Base-by-base conservation (phyloP, 192 early-diverging fungal genomes). In the Coemansia sp. region DNA sequence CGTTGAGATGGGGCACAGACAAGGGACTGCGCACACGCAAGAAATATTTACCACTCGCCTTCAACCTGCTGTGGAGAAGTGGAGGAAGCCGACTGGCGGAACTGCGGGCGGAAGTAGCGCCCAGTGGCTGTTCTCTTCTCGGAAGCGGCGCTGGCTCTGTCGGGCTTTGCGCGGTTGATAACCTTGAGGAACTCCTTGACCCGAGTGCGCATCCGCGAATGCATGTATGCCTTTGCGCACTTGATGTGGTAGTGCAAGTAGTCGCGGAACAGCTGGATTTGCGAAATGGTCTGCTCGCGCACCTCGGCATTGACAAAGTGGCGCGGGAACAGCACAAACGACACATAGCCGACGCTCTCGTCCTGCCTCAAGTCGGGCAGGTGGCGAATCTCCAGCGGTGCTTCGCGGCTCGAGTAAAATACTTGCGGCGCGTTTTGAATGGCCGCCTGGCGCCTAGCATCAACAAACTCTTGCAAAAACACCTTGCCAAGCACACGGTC, bases 191-290 rank as follows among this genome's bases (percentile, higher is more conserved):
- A 95, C 48, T 90, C 91, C 56, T 87, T 85, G 36, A 99, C 96
- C 32, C 96, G 86, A 40, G 90, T 85, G 41, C 96, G 78, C 93
- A 99, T 95, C 35, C 96, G 86, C 14, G 93, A 93, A 77, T 97
- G 93, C 93, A 99, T 93, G 64, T 97, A 99, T 0, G 96, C 92
- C 80, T 99, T 99, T 40, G 93, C 92, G 49, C 92, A 94, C 80
- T 99, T 99, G 79, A 99, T 96, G 62, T 99, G 96, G 77, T 96
- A 99, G 69, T 99, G 96, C 54, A 99, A 80, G 74, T 96, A 99
- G 78, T 99, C 94, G 34, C 94, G 83, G 87, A 96, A 97, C 51
- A 97, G 82, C 75, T 94, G 94, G 63, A 97, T 94, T 58, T 90
- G 85, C 29, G 94, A 97, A 38, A 97, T 97, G 5, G 90, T 91